These are phyloP conservation scores for Lophium mytilinum DNA, from an alignment of 495 filamentous ascomycete genomes.

Conservation along the genomic window DNA sequence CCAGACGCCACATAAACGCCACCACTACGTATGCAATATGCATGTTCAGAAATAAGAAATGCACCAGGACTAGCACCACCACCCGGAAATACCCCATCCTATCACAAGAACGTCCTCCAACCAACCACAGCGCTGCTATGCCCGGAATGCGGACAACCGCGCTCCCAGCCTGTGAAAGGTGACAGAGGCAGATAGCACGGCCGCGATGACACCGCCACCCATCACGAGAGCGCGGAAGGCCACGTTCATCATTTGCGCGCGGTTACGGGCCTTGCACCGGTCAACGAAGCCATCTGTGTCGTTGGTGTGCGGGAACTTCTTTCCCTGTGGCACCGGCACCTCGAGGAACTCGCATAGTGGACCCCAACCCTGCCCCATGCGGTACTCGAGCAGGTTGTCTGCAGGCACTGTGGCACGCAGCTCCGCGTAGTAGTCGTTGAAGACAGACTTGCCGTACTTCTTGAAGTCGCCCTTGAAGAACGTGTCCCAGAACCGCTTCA, in stretches of 20 bases:
- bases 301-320: slow-evolving; percentile 41
- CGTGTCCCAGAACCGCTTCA: slow-evolving; percentile 26
- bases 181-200: slow-evolving; percentile 12
- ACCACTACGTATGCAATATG: too few relatives aligned
- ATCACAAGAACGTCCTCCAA: too few relatives aligned
- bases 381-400: slow-evolving; percentile 56
- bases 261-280: slow-evolving; percentile 50
- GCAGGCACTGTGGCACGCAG: slow-evolving; percentile 28
- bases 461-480: slow-evolving; percentile 32
- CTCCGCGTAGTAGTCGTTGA: slow-evolving; percentile 27
- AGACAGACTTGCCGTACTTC: slow-evolving; percentile 29
- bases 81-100: too few relatives aligned
- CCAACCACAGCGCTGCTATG: not conserved
- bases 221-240: slow-evolving; percentile 45
- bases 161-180: slow-evolving; percentile 2
- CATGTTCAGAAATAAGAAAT: too few relatives aligned
- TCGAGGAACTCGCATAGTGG: slow-evolving; percentile 62
- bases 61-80: too few relatives aligned
- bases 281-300: slow-evolving; percentile 51
- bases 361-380: slow-evolving; percentile 57
- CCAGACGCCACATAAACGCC: too few relatives aligned
- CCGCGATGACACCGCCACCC: slow-evolving; percentile 32
- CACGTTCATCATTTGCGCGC: slow-evolving; percentile 54
- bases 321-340: slow-evolving; percentile 47
- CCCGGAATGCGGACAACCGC: not conserved